Conservation (phyloP, 2,329 filamentous ascomycete species). For the Clonostachys rosea region DNA sequence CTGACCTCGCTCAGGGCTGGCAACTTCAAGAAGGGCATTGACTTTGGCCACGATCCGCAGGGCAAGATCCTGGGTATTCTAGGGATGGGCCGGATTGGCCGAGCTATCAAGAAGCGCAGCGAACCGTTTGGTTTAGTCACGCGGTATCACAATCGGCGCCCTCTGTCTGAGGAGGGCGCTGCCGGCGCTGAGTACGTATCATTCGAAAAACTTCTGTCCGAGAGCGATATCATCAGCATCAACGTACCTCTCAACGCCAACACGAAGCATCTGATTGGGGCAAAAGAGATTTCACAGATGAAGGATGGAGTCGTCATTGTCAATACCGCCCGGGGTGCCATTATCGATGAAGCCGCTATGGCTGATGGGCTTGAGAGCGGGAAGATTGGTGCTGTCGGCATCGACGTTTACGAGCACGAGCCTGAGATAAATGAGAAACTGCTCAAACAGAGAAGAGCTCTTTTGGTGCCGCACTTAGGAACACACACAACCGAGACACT, state of each 20-base stretch:
- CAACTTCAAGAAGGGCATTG: slow-evolving; percentile 29
- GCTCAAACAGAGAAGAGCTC: slow-evolving; percentile 3
- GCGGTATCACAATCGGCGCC: slow-evolving; percentile 32
- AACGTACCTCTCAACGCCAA: slow-evolving; percentile 64
- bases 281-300: slow-evolving; percentile 61
- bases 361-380: slow-evolving; percentile 61
- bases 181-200: slow-evolving; percentile 11
- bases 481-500: slow-evolving; percentile 6
- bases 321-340: slow-evolving; percentile 68
- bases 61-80: slow-evolving; percentile 40
- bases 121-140: slow-evolving; percentile 33
- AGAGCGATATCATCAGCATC: slow-evolving; percentile 60
- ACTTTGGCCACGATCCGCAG: slow-evolving; percentile 24
- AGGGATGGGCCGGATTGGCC: slow-evolving; percentile 42
- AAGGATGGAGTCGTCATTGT: slow-evolving; percentile 61
- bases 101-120: slow-evolving; percentile 27
- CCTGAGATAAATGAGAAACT: slow-evolving; percentile 26
- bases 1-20: slow-evolving; percentile 49
- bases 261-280: slow-evolving; percentile 47
- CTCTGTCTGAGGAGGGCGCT: slow-evolving; percentile 18
- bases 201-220: slow-evolving; percentile 6
- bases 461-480: slow-evolving; percentile 7
- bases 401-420: slow-evolving; percentile 71
- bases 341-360: slow-evolving; percentile 67
- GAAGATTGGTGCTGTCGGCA: slow-evolving; percentile 54